Evolutionary conservation across 2,329 filamentous ascomycete genomes (phyloP), one percentile per base, ranked within the genome.

Genomic region (Nectriaceae sp.): DNA sequence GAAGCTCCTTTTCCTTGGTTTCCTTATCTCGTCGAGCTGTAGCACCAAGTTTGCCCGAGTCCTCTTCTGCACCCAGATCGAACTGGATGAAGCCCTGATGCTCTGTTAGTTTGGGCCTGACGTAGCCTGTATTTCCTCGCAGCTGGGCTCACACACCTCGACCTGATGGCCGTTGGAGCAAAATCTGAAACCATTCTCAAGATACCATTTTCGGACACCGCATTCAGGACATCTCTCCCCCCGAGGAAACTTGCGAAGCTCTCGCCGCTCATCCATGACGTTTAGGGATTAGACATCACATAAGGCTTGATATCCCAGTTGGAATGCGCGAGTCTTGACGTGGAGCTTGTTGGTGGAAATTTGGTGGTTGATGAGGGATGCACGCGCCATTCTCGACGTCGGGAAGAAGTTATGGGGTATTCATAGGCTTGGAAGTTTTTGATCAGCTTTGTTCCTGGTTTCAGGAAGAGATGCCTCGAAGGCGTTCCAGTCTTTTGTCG

Each of bases 121-220:
- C 18, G 1, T 20, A 21, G 16, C 5, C 33, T 36, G 6, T 8
- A 35, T 20, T 37, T n/a, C 20, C 19, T 24, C 10, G 13, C n/a
- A 3, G 8, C 5, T 26, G n/a, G n/a, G 13, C 8, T 35, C 36
- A 51, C 68, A 52, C 71, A 89, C 88, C 71, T 90, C 84, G 59
- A 92, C 85, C 57, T 86, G 83, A 73, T 95, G 90, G 24, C 90
- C 90, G 57, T 89, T 85, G 54, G 86, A 78, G 69, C 90, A 96
- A 67, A 89, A 95, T 53, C 85, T 83, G 49, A 86, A 80, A 3
- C 90, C 89, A 68, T 88, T 88, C 56, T 91, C 84, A 24, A 85
- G 74, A 63, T 89, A 88, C 72, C 87, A 90, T 53, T 80, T 80
- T 36, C 78, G 79, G 43, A 88, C 87, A 50, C 87, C 85, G 65